Conservation (phyloP, 2,329 filamentous ascomycete species). For the Cercospora janseana region DNA sequence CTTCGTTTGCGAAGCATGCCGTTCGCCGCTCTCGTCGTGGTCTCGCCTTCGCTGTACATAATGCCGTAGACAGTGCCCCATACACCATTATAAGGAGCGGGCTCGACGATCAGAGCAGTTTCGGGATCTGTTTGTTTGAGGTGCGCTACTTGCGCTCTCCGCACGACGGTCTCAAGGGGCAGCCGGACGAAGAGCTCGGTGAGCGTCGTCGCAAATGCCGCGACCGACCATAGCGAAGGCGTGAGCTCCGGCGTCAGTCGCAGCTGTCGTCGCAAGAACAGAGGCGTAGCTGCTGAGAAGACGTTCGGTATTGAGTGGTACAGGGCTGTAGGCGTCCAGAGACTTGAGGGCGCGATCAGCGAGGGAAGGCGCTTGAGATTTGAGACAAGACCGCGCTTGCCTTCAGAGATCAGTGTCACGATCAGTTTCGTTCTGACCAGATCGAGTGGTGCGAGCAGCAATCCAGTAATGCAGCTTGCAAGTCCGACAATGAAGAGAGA, state of each 20-base stretch:
- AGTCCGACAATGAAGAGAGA: conserved; percentile 72
- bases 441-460: conserved; percentile 83
- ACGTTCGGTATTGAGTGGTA: conserved; percentile 83
- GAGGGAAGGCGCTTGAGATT: conserved; percentile 76
- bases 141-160: conserved; percentile 71
- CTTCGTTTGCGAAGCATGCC: conserved; percentile 48
- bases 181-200: conserved; percentile 82
- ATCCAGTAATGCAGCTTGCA: conserved; percentile 67
- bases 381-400: conserved; percentile 73
- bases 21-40: conserved; percentile 35
- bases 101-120: conserved; percentile 71
- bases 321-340: conserved; percentile 77
- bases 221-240: conserved; percentile 76
- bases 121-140: conserved; percentile 36
- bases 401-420: conserved; percentile 68
- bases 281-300: conserved; percentile 76
- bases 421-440: conserved; percentile 84
- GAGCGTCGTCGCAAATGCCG: conserved; percentile 76
- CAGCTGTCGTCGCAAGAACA: conserved; percentile 81
- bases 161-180: conserved; percentile 86
- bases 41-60: conserved; percentile 74
- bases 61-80: conserved; percentile 91
- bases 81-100: conserved; percentile 79
- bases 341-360: conserved; percentile 61
- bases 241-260: conserved; percentile 78